Base-by-base conservation (phyloP, 805 yeast genomes). In the Kockiozyma suomiensis region DNA sequence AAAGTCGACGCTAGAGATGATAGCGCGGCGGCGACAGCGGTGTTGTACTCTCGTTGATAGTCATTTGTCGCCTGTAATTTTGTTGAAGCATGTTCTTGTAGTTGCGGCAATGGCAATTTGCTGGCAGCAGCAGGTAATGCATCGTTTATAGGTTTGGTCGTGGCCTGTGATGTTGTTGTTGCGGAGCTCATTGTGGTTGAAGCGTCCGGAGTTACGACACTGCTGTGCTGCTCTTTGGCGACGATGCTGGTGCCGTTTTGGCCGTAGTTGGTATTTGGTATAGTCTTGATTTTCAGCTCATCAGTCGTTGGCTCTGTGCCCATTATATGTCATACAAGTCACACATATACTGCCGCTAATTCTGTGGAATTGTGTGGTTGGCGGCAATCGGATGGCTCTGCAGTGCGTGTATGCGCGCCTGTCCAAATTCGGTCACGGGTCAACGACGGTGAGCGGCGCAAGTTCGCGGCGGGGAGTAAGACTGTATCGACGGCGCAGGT, bases 1-100 rank as follows among this genome's bases (percentile, higher is more conserved):
- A 83, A 76, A 1, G 91, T 86, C 19, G 91, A 80, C 12, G 81
- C 72, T 45, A 86, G 72, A 0, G 91, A 85, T 1, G 92, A 76
- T 0, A 83, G 73, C 65, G 85, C 87, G 0, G 94, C 88, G 53
- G 87, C 69, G 1, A 85, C 72, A 8, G 87, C 69, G 48, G 68
- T 54, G 54, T 65, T 47, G 56, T 62, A 62, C 41, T 62, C 66
- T 1, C 64, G 58, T 42, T 52, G 57, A 48, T 62, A 56, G 25
- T 49, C 53, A 19, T 43, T 43, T 23, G 48, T 2, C 19, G 10
- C 17, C 25, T 21, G 48, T 26, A 25, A n/a, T 17, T 43, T 12
- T 32, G 48, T 12, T 25, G 30, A 13, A 40, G 12, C 43, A 40
- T 15, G 23, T 21, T 40, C 43, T 40, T 40, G 2, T 21, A 2